Base-by-base conservation (phyloP, 2,329 filamentous ascomycete genomes). In the Alternaria triticimaculans region DNA sequence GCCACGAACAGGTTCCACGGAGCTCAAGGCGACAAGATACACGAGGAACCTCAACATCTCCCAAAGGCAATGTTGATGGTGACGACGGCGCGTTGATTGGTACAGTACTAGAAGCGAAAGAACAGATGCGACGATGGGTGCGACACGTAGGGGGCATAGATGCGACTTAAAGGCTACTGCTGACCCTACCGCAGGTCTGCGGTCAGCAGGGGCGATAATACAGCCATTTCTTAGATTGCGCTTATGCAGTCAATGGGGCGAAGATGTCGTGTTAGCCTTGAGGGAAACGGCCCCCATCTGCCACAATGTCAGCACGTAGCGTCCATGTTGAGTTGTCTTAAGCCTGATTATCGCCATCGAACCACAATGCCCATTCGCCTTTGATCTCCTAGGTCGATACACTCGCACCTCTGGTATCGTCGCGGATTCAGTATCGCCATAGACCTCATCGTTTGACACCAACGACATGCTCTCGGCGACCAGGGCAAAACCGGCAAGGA, bases 161-260 rank as follows among this genome's bases (percentile, higher is more conserved):
- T 43, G 45, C 26, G 56, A 26, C 46, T 63, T 57, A 49, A 14
- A 58, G 43, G 44, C 33, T 37, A 41, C 15, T 18, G 51, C 25
- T 55, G 18, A 57, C 55, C 46, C 28, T 14, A 46, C 55, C 55
- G 58, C 64, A 64, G 55, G 46, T 46, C 45, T 37, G 45, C 46
- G 20, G 46, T 28, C 6, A 25, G 14, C 18, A 18, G 9, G 14
- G 33, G 10, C 25, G 11, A 33, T 23, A 23, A 10, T 21, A 18
- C 12, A 11, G 14, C 30, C 3, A 51, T 53, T 12, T 9, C 15
- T 14, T 53, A n/a, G 11, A 48, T 23, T 48, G 45, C 23, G 23
- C 25, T 14, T 48, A 48, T 26, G 45, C 45, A 48, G 45, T 23
- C 45, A 48, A 21, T 26, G 45, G 45, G 45, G 45, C 45, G 45